Evolutionary conservation across 2,329 filamentous ascomycete genomes (phyloP).

Genomic region (Phyllachora maydis): DNA sequence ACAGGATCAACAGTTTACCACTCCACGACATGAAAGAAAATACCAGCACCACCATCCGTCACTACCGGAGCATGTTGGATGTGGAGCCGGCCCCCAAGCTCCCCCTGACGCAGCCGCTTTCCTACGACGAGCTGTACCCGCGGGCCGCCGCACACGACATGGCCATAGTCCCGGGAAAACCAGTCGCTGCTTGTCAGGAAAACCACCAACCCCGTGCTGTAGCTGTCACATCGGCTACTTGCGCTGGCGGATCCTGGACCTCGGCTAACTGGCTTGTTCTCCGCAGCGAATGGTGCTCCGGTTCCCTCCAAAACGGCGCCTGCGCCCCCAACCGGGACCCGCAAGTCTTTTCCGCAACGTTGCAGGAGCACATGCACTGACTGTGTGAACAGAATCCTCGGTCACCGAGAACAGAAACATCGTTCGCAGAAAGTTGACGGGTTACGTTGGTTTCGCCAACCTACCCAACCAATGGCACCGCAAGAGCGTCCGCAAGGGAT

Average conservation of each 20-base stretch:
- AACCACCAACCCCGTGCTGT: too few species aligned
- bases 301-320: too few species aligned
- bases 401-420: conserved; percentile 77
- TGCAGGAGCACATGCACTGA: too few species aligned
- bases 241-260: too few species aligned
- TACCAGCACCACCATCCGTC: conserved; percentile 10
- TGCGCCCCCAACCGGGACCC: too few species aligned
- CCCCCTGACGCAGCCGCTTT: conserved; percentile 18
- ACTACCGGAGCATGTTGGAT: conserved; percentile 32
- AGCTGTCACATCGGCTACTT: too few species aligned
- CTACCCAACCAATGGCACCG: conserved; percentile 99
- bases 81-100: conserved; percentile 26
- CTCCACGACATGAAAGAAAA: conserved; percentile 10
- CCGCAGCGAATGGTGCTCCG: too few species aligned
- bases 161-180: too few species aligned
- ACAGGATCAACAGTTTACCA: conserved; percentile 14
- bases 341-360: too few species aligned
- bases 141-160: conserved; percentile 4
- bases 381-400: too few species aligned
- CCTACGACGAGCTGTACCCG: conserved; percentile 24
- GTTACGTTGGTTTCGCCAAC: conserved; percentile 97
- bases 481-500: conserved; percentile 98
- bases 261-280: too few species aligned
- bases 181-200: too few species aligned
- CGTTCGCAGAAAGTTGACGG: conserved; percentile 91